Evolutionary conservation across 2,329 filamentous ascomycete species (phyloP).

Genomic region (Colletotrichum sp.): DNA sequence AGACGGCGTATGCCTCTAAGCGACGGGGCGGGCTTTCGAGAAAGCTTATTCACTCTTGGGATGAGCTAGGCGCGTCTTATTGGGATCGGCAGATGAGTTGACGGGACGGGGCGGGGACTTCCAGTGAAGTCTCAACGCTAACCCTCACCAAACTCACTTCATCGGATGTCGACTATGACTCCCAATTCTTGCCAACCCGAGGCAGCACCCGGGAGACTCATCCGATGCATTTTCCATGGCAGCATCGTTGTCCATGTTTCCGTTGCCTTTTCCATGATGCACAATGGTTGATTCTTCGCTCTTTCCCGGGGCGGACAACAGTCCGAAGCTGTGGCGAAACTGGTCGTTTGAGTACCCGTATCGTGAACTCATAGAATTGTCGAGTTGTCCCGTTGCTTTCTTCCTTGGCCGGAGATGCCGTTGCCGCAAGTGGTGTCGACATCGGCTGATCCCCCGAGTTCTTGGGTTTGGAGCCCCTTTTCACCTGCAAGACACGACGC

Average conservation of each 20-base stretch:
- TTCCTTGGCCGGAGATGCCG: not conserved
- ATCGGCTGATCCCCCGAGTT: not conserved
- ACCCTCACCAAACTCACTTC: not conserved
- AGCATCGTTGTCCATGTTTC: not conserved
- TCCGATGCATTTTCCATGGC: not conserved
- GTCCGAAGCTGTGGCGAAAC: not conserved
- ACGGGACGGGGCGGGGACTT: not conserved
- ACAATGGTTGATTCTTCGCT: not conserved
- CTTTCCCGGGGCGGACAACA: not conserved
- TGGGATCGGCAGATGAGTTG: not conserved
- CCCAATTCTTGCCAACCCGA: not conserved
- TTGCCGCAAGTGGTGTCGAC: not conserved
- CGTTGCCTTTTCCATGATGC: not conserved
- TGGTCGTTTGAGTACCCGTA: not conserved
- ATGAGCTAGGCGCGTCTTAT: not conserved
- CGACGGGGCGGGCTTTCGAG: not conserved
- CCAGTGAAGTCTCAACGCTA: not conserved
- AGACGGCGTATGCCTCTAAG: not conserved
- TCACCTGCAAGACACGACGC: not conserved
- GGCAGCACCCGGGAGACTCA: not conserved
- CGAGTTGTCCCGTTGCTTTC: not conserved
- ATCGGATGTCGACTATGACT: not conserved
- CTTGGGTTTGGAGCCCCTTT: not conserved
- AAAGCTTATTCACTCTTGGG: not conserved
- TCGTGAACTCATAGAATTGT: not conserved